Evolutionary conservation across 1,284 basidiomycete genomes (phyloP), one percentile per base, ranked within the genome.

Genomic region (Pyrrhoderma noxium): DNA sequence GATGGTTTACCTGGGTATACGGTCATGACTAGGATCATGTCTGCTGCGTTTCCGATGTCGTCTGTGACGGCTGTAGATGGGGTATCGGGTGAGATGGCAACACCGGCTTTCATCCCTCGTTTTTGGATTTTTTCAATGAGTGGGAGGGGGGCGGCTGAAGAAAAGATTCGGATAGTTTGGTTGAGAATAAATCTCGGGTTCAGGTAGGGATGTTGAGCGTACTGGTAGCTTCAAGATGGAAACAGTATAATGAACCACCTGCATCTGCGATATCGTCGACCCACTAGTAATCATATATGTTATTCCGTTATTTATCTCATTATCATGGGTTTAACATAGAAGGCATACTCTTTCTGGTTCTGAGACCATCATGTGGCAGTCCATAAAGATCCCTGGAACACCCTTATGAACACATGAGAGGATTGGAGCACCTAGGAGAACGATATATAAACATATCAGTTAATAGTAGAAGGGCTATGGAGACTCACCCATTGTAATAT

Each of bases 291-390:
- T 38, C 18, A 27, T 41, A 14, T 34, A 27, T 25, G 39, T 27
- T 8, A 40, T 11, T 5, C 11, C 5, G 27, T 31, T 31, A 18
- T 23, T 14, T 45, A 25, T 45, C 38, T 27, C n/a, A 46, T 21
- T 42, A 34, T 5, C 9, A 25, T 23, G 46, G 40, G 39, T 27
- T 22, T 8, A 22, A 37, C 7, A 40, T 5, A 40, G 38, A 14
- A 5, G 14, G 38, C 61, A 8, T 41, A 90, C 93, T 76, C 87
- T 85, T 61, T 89, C 88, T 2, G 96, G 96, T 56, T 98, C 76
- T 0, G 93, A 70, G 14, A 99, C 96, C 96, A 99, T 99, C 96
- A 99, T 99, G 71, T 99, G 96, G 70, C 94, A 98, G 69, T 99
- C 96, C 95, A 99, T 99, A 72, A 94, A 99, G 59, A 97, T 95